Conservation (phyloP, 495 filamentous ascomycete species). For the Antarctomyces pellizariae region DNA sequence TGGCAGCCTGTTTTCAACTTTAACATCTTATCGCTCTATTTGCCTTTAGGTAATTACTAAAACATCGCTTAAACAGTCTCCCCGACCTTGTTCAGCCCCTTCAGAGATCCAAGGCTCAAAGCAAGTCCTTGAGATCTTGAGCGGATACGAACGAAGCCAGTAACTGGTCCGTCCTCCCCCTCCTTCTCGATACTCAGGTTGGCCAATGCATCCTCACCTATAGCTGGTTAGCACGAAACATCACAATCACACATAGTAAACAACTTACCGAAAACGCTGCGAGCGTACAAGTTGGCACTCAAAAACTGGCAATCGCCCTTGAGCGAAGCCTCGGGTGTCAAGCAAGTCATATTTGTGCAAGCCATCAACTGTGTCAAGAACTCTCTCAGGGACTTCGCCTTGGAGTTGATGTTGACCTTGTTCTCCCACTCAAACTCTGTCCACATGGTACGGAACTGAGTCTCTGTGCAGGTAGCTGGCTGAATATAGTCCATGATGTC, state of each 20-base stretch:
- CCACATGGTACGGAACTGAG: conserved; percentile 99
- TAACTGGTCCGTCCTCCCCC: conserved; percentile 83
- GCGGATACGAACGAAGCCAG: conserved; percentile 96
- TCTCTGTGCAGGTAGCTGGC: conserved; percentile 88
- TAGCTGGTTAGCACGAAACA: conserved; percentile 11
- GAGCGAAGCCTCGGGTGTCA: conserved; percentile 88
- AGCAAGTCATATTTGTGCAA: conserved; percentile 93
- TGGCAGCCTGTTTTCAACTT: too few species aligned
- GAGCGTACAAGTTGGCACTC: conserved; percentile 90
- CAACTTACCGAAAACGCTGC: conserved; percentile 90
- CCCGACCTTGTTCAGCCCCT: conserved; percentile 75
- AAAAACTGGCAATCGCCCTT: conserved; percentile 97
- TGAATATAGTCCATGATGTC: conserved; percentile 99
- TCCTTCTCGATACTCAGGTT: conserved; percentile 98
- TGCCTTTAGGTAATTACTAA: too few species aligned
- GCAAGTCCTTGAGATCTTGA: conserved; percentile 93
- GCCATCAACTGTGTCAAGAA: conserved; percentile 93
- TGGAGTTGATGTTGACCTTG: conserved; percentile 98
- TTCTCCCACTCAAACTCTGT: conserved; percentile 99
- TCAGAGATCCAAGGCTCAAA: conserved; percentile 79
- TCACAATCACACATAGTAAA: conserved; percentile 1
- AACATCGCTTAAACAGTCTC: too few species aligned
- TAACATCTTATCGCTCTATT: too few species aligned
- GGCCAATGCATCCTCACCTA: conserved; percentile 95
- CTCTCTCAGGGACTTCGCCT: conserved; percentile 75